Percentiles rank a stretch among this genome's conserved stretches.
These are phyloP conservation scores for Monilinia laxa DNA, from an alignment of 2,329 filamentous ascomycete genomes.

Conservation along the genomic window DNA sequence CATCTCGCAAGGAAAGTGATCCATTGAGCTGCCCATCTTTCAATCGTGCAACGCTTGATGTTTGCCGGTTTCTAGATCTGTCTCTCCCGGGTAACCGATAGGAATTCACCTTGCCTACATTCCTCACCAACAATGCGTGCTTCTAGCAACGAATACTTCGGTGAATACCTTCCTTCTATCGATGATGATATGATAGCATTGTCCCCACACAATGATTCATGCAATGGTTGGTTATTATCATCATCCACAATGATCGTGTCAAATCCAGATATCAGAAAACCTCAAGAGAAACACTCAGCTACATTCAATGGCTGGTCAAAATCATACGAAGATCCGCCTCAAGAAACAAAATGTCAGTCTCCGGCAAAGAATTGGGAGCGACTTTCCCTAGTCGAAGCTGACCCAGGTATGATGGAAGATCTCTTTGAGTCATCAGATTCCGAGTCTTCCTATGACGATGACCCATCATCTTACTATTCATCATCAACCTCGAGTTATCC, in stretches of 20 bases:
- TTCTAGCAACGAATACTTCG: conserved; percentile 15
- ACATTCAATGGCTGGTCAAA: neutral
- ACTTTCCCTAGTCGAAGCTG: conserved; percentile 18
- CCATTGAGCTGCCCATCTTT: conserved; percentile 17
- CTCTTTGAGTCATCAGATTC: conserved; percentile 13
- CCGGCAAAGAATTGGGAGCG: conserved; percentile 6
- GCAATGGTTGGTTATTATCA: conserved; percentile 19
- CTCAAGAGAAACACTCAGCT: neutral
- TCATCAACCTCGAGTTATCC: conserved; percentile 21
- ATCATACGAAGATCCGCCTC: neutral
- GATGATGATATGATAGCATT: conserved; percentile 25
- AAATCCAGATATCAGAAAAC: conserved; percentile 14
- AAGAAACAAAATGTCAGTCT: neutral
- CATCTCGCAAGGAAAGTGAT: conserved; percentile 6
- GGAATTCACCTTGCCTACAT: conserved; percentile 23
- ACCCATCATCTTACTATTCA: conserved; percentile 15
- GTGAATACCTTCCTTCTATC: conserved; percentile 17
- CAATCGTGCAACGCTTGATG: neutral
- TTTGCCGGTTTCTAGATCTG: conserved; percentile 1
- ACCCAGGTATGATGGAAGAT: conserved; percentile 23
- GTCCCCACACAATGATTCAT: conserved; percentile 16
- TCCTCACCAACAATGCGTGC: conserved; percentile 20
- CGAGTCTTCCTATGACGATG: conserved; percentile 13
- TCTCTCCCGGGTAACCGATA: conserved; percentile 18
- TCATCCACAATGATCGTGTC: conserved; percentile 22